A percentile compares a stretch with the other conserved stretches of the same genome.
Conservation (phyloP, 108 stramenopile genomes). For the Fistulifera pelliculosa region DNA sequence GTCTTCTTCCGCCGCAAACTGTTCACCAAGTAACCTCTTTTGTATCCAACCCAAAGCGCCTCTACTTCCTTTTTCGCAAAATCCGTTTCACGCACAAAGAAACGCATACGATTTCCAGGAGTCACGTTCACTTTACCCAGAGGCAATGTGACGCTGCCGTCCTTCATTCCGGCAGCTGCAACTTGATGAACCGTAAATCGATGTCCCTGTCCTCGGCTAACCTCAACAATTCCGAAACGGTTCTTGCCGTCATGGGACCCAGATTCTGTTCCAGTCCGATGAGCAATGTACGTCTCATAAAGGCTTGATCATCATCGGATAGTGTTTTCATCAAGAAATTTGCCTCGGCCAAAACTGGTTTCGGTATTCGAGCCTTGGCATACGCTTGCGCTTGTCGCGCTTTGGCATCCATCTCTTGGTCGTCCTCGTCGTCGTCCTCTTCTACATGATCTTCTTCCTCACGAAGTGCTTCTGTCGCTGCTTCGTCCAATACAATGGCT, state of each 20-base stretch:
- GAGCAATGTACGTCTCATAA: conserved; percentile 68
- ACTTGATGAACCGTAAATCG: conserved; percentile 70
- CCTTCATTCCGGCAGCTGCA: conserved; percentile 78
- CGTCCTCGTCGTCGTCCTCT: conserved; percentile 31
- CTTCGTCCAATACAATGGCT: conserved; percentile 68
- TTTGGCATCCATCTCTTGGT: conserved; percentile 31
- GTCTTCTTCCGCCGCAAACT: conserved; percentile 18
- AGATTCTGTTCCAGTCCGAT: conserved; percentile 57
- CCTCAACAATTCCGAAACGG: conserved; percentile 49
- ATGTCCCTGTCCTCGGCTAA: conserved; percentile 66
- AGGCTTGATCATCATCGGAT: conserved; percentile 74
- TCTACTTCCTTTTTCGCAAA: conserved; percentile 84
- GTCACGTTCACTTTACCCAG: conserved; percentile 68
- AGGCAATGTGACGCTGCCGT: conserved; percentile 73
- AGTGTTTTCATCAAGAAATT: conserved; percentile 78
- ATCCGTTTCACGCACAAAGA: conserved; percentile 74
- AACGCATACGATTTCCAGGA: conserved; percentile 63
- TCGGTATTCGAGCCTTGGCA: conserved; percentile 72
- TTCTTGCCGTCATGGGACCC: conserved; percentile 24
- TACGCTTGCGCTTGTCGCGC: conserved; percentile 41
- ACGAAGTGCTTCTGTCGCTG: conserved; percentile 34
- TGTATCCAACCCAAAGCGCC: conserved; percentile 82
- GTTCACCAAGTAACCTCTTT: conserved; percentile 44
- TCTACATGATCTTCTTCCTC: conserved; percentile 28
- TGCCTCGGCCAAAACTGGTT: conserved; percentile 77